Evolutionary conservation across 129 eudicot species (phyloP).

Genomic region (Centrapalus pauciflorus): DNA sequence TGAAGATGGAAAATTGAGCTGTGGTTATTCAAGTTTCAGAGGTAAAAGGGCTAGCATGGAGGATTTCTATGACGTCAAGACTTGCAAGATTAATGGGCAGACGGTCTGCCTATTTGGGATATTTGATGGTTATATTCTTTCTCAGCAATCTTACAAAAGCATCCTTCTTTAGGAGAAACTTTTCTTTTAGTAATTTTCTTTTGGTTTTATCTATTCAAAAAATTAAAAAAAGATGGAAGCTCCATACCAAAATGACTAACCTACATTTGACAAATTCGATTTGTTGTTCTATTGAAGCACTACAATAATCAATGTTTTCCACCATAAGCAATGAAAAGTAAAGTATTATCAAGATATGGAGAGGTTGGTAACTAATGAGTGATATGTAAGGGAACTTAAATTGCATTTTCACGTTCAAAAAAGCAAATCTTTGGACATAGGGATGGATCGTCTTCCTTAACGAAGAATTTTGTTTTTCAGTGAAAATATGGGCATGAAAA

Average conservation of each 20-base stretch:
- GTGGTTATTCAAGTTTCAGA: constrained; percentile 84
- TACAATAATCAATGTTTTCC: background rate
- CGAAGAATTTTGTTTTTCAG: background rate
- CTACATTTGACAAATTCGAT: background rate
- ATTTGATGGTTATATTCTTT: constrained; percentile 74
- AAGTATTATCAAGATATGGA: too few species aligned
- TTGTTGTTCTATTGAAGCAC: background rate
- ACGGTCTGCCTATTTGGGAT: constrained; percentile 77
- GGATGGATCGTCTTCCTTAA: background rate
- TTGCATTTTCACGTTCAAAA: background rate
- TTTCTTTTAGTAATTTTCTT: background rate
- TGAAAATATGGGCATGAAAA: background rate
- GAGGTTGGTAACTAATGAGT: background rate
- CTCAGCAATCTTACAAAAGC: background rate
- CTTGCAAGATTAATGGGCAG: constrained; percentile 60
- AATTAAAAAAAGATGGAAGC: background rate
- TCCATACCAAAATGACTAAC: background rate
- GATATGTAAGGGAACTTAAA: background rate
- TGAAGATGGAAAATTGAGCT: constrained; percentile 77
- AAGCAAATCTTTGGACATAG: background rate
- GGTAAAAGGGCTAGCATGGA: constrained; percentile 95
- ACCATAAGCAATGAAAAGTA: background rate
- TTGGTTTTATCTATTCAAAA: background rate
- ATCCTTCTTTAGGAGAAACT: background rate
- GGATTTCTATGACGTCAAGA: constrained; percentile 79